Conservation (phyloP, 2,329 filamentous ascomycete genomes). For the Ambrosiella beaveri region DNA sequence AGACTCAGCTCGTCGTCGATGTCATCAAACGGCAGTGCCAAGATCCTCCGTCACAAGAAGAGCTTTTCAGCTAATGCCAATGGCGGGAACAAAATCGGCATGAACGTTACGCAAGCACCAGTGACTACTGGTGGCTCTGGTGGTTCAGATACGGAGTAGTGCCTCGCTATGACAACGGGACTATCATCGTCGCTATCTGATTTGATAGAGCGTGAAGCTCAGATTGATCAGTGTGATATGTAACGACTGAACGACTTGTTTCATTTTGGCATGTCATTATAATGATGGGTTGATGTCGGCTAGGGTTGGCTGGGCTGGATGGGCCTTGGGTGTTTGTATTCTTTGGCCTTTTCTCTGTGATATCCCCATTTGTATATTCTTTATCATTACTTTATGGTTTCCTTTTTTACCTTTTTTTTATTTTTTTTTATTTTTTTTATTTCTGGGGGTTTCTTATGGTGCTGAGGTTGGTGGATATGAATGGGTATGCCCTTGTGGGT, state of each 20-base stretch:
- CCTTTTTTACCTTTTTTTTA: background rate
- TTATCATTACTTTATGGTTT: background rate
- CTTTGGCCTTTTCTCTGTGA: background rate
- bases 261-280: background rate
- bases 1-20: slow-evolving; percentile 39
- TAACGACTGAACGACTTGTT: too few relatives aligned
- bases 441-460: background rate
- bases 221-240: too few relatives aligned
- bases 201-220: too few relatives aligned
- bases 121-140: slow-evolving; percentile 24
- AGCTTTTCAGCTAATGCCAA: slow-evolving; percentile 27
- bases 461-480: background rate
- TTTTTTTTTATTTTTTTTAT: slow-evolving; percentile 3
- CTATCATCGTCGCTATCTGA: too few relatives aligned
- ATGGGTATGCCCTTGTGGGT: background rate
- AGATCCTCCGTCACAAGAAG: slow-evolving; percentile 26
- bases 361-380: slow-evolving; percentile 4
- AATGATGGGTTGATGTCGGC: too few relatives aligned
- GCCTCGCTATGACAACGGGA: background rate
- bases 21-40: slow-evolving; percentile 19
- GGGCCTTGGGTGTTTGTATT: background rate
- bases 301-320: background rate
- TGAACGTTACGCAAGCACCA: slow-evolving; percentile 34
- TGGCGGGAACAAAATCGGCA: slow-evolving; percentile 36
- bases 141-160: slow-evolving; percentile 23